Base-by-base conservation (phyloP, 345 rosid genomes). In the Rhizophora mangle region DNA sequence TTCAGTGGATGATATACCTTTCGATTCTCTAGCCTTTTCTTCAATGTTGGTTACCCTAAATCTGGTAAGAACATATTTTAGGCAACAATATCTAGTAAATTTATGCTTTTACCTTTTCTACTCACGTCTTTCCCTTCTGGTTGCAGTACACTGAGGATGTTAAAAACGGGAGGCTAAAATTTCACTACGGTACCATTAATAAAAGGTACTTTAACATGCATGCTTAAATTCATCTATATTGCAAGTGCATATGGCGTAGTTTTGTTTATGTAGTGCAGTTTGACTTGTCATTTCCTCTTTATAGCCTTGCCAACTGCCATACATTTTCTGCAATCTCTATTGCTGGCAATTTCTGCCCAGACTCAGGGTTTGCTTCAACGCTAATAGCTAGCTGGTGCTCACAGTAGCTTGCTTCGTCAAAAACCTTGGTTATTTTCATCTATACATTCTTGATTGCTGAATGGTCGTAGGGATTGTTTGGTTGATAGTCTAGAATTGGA, bases 1-100 rank as follows among this genome's bases (percentile, higher is more conserved):
- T 70, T 73, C 86, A 37, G 75, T 92, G 65, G 96, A 87, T 10
- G 89, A 90, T 54, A 86, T 95, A 75, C 97, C 99, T 54, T 90
- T 90, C 81, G 89, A 90, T 78, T 92, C 96, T 64, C 68, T 95
- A 77, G 90, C 99, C 46, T 95, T 95, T 81, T 95, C 99, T 26
- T 95, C 99, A 24, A 95, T 95, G 68, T 81, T 82, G 70, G 96
- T 90, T 60, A 80, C 96, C 52, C 83, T 92, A 67, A 83, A 87
- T 34, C 78, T 95, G 99, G 99, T 92, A 80, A 79, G 85, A 39
- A 16, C 68, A 22, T 72, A 55, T 54, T 49, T 29, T 36, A 3
- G 64, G 67, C 54, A 52, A 63, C 32, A 34, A 62, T 36, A 49
- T 39, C 4, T 55, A 26, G 39, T 65, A 39, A 65, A 49, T 39